Evolutionary conservation across 2,329 filamentous ascomycete species (phyloP), one percentile per base, ranked within the genome.

Genomic region (Microsporum ferrugineum): DNA sequence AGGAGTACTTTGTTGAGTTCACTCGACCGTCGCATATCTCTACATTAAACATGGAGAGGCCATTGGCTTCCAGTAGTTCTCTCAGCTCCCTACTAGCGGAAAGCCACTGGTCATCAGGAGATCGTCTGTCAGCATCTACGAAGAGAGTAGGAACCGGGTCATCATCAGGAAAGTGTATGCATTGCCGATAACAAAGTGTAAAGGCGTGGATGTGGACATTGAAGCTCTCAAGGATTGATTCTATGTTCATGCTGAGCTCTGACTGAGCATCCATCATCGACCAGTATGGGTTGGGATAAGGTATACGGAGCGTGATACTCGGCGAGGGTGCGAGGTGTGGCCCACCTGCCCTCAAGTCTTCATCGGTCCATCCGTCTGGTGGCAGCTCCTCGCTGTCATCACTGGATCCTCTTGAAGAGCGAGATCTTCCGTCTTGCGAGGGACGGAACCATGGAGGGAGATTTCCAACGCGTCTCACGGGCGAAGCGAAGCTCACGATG

Each of bases 351-450:
- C 58, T 1, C 10, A 59, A 47, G 39, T 59, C 43, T 38, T 59
- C 41, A 23, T 51, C 45, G 29, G n/a, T 31, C 45, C 45, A 51
- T 8, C 45, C 45, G 59, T 49, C 47, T 45, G 47, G 58, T 60
- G 62, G 60, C 57, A 62, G 53, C 59, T 53, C 51, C 59, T 59
- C 59, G 55, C 45, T 58, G 53, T 59, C 64, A 62, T 66, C 65
- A 66, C 65, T 64, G 60, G 60, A 63, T 59, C 60, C 53, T 43
- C 33, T 45, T 33, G 31, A 34, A 27, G 7, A 51, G 12, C 45
- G 45, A 4, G 6, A 14, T n/a, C 45, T 51, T 3, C 45, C 23
- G 12, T 51, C 45, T 17, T 1, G 45, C 12, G 45, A 51, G 45
- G 23, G 12, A 4, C 23, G 23, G 12, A 12, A 12, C 23, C 45